These are phyloP conservation scores for Gynostemma pentaphyllum DNA, from an alignment of 306 rosid genomes.

Conservation along the genomic window DNA sequence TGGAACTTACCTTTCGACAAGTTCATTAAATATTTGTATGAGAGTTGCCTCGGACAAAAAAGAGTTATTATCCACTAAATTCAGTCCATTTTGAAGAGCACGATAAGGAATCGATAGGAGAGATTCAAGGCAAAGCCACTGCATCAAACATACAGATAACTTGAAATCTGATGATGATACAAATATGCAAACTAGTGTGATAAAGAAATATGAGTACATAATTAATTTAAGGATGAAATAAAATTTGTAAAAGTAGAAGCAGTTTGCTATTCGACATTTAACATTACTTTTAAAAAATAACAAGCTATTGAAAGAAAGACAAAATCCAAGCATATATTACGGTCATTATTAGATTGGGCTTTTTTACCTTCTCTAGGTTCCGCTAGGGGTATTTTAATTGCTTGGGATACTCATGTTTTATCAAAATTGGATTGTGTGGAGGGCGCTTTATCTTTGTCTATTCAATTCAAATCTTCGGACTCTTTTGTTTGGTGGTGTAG, in stretches of 20 bases:
- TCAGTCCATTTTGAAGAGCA: slow-evolving; percentile 38
- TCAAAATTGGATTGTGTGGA: too few species aligned
- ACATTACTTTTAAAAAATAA: neutral
- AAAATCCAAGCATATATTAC: neutral
- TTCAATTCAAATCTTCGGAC: too few species aligned
- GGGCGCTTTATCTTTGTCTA: too few species aligned
- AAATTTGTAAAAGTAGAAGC: neutral
- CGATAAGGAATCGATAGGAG: slow-evolving; percentile 56
- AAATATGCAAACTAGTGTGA: neutral
- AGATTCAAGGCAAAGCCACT: slow-evolving; percentile 89
- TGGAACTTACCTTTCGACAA: slow-evolving; percentile 65
- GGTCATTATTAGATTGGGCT: too few species aligned
- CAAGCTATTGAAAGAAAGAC: neutral
- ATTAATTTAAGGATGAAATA: neutral
- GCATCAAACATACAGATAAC: slow-evolving; percentile 22
- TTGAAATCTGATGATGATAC: neutral
- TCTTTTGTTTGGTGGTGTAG: too few species aligned
- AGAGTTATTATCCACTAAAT: slow-evolving; percentile 23
- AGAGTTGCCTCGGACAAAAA: slow-evolving; percentile 54
- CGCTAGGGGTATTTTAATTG: too few species aligned
- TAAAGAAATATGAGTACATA: neutral
- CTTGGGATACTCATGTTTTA: too few species aligned
- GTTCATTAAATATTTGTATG: slow-evolving; percentile 51
- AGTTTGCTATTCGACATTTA: neutral
- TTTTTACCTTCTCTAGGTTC: too few species aligned